A percentile compares a stretch with the other conserved stretches of the same genome.
Conservation (phyloP, 192 early-diverging fungal genomes). For the Phycomyces nitens region DNA sequence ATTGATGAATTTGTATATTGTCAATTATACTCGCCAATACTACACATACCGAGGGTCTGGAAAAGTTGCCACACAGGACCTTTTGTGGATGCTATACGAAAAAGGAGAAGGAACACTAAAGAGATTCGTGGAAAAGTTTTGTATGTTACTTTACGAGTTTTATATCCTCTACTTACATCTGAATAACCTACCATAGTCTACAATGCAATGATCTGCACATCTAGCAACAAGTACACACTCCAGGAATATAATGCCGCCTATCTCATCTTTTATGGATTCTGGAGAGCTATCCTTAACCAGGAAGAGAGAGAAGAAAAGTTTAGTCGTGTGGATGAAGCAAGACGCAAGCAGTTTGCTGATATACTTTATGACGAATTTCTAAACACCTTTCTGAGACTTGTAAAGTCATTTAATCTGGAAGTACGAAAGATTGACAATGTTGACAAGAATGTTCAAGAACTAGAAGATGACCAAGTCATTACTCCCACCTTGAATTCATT, state of each 20-base stretch:
- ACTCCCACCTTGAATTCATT: conserved; percentile 28
- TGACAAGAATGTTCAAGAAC: conserved; percentile 11
- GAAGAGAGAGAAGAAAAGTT: conserved; percentile 19
- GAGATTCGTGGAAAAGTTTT: conserved; percentile 41
- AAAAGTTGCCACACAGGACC: conserved; percentile 44
- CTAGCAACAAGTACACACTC: conserved; percentile 30
- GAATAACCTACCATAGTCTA: conserved; percentile 36
- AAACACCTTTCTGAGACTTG: conserved; percentile 37
- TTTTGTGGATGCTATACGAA: conserved; percentile 49
- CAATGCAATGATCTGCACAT: conserved; percentile 51
- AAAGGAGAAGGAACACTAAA: conserved; percentile 45
- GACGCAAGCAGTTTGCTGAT: conserved; percentile 25
- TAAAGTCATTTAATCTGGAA: conserved; percentile 41
- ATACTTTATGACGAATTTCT: conserved; percentile 57
- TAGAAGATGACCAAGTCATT: conserved; percentile 2
- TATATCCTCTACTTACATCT: not conserved
- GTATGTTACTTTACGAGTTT: conserved; percentile 28
- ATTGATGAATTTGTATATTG: conserved; percentile 39
- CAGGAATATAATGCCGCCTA: conserved; percentile 23
- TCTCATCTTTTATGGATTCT: conserved; percentile 58
- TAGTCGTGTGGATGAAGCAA: not conserved
- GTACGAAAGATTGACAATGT: conserved; percentile 33
- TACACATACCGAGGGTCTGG: conserved; percentile 41
- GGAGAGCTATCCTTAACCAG: conserved; percentile 54
- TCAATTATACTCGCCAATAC: conserved; percentile 48